These are phyloP conservation scores for Cercospora sp. DNA, from an alignment of 2,329 filamentous ascomycete genomes.

Conservation along the genomic window DNA sequence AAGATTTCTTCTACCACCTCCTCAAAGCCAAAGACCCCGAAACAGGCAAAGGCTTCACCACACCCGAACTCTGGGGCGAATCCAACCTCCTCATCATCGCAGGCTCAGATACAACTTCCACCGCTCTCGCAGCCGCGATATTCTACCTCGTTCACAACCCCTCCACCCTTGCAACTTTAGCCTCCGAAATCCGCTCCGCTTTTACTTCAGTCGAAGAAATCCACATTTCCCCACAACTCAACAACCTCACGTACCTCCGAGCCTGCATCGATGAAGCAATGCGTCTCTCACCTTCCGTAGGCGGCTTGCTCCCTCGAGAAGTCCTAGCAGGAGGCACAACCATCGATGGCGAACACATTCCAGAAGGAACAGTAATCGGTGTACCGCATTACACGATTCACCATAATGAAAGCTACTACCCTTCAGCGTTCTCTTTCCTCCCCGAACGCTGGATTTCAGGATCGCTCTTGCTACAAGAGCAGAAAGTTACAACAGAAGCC, in stretches of 20 bases:
- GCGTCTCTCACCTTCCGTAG: conserved; percentile 49
- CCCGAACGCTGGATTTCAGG: conserved; percentile 34
- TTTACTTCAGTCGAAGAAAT: conserved; percentile 51
- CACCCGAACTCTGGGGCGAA: conserved; percentile 35
- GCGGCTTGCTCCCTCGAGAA: conserved; percentile 40
- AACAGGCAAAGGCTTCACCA: conserved; percentile 36
- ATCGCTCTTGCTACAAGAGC: not conserved
- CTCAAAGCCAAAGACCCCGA: conserved; percentile 37
- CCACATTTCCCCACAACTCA: conserved; percentile 43
- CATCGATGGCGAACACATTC: conserved; percentile 42
- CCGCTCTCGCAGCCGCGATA: conserved; percentile 38
- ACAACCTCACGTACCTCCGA: conserved; percentile 45
- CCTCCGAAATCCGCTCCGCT: conserved; percentile 43
- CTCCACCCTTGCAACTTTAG: conserved; percentile 33
- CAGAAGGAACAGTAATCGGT: conserved; percentile 39
- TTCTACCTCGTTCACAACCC: conserved; percentile 42
- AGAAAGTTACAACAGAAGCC: not conserved
- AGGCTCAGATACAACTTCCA: conserved; percentile 41
- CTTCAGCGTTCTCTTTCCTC: conserved; percentile 27
- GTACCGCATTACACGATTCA: conserved; percentile 41
- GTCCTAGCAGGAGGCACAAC: conserved; percentile 36
- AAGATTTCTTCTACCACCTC: conserved; percentile 36
- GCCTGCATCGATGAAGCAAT: conserved; percentile 53
- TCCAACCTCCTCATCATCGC: conserved; percentile 37
- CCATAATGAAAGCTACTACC: conserved; percentile 38